Evolutionary conservation across 139 green algal species (phyloP), one percentile per base, ranked within the genome.

Genomic region (Pleodorina starrii): DNA sequence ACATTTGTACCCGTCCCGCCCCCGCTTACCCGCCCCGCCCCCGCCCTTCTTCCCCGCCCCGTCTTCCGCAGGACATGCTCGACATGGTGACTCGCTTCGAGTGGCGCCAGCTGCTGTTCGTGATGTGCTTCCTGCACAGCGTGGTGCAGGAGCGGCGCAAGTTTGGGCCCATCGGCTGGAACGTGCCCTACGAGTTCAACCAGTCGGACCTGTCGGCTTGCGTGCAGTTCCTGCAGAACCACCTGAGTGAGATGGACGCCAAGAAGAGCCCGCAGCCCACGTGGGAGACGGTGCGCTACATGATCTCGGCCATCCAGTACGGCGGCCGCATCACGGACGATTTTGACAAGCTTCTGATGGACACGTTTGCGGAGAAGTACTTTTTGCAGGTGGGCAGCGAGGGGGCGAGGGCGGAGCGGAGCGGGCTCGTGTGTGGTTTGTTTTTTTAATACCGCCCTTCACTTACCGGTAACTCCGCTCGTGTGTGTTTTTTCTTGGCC

Each of bases 101-200:
- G 92, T 99, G 97, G 97, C 96, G 96, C 38, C 95, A 98, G 94
- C 95, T 99, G 91, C 95, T 99, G 50, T 98, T 97, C 88, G 91
- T 98, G 60, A 96, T 97, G 93, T 98, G 95, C 94, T 99, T 98
- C 95, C 68, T 99, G 92, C 97, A 99, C 94, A 92, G 72, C 32
- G 83, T 98, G 25, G 94, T 98, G 73, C 95, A 99, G 93, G 97
- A 99, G 94, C 92, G 97, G 3, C 94, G 96, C 92, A 98, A 98
- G 94, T 99, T 99, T 90, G 97, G 97, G 0, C 96, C 97, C 82
- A 98, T 98, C 68, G 97, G 97, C 43, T 99, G 97, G 96, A 98
- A 98, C 90, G 91, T 99, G n/a, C 97, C 97, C 0, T 99, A 99
- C 87, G 97, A 99, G 92, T 99, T 99, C 96, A 98, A 98, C 90